Evolutionary conservation across 73 alveolate species (phyloP).

Genomic region (Loxodes magnus): DNA sequence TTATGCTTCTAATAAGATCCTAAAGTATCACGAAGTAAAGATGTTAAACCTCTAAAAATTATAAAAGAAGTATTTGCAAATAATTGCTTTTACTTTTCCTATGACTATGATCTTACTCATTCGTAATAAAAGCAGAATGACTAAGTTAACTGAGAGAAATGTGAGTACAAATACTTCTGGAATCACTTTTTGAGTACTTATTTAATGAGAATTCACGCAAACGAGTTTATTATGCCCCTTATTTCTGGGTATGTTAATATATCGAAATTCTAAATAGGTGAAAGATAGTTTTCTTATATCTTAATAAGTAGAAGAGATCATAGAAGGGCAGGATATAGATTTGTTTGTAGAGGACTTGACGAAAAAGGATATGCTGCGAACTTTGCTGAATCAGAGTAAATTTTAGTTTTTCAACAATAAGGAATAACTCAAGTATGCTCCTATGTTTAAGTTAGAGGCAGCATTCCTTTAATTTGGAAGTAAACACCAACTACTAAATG

Average conservation of each 20-base stretch:
- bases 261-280: constrained; percentile 1
- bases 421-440: constrained; percentile 19
- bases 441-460: constrained; percentile 44
- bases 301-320: constrained; percentile 41
- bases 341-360: constrained; percentile 42
- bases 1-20: background rate
- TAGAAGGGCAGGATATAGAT: constrained; percentile 56
- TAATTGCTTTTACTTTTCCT: constrained; percentile 67
- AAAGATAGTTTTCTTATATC: constrained; percentile 11
- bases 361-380: constrained; percentile 43
- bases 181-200: constrained; percentile 51
- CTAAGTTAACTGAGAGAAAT: constrained; percentile 7
- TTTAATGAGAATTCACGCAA: constrained; percentile 24
- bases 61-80: constrained; percentile 47
- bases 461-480: constrained; percentile 44
- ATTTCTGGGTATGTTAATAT: constrained; percentile 8
- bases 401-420: constrained; percentile 18
- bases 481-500: constrained; percentile 30
- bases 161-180: constrained; percentile 44
- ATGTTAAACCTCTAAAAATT: constrained; percentile 41
- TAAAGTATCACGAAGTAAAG: constrained; percentile 18
- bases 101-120: constrained; percentile 65
- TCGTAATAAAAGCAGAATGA: constrained; percentile 32
- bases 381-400: constrained; percentile 50
- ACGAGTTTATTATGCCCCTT: constrained; percentile 4